Percentiles rank a stretch among this genome's conserved stretches.
These are phyloP conservation scores for Terfezia claveryi DNA, from an alignment of 495 filamentous ascomycete species.

Conservation along the genomic window DNA sequence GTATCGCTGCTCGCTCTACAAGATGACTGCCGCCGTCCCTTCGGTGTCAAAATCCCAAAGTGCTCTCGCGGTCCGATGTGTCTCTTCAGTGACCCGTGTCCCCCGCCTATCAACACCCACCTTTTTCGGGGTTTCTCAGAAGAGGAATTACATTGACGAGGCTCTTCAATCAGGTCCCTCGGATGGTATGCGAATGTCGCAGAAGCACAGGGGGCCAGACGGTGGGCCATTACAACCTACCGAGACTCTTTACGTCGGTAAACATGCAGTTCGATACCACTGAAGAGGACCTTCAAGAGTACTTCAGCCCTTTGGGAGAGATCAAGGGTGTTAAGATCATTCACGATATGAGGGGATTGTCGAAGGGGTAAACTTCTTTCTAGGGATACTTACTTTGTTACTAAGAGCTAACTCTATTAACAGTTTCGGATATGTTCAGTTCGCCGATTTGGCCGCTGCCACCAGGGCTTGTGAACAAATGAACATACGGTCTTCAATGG, in stretches of 20 bases:
- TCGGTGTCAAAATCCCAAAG: background rate
- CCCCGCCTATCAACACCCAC: background rate
- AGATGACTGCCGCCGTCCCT: background rate
- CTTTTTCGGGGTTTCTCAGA: background rate
- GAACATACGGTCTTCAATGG: slow-evolving; percentile 56
- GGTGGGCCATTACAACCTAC: slow-evolving; percentile 7
- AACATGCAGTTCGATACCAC: slow-evolving; percentile 71
- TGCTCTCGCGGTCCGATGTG: background rate
- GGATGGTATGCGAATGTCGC: background rate
- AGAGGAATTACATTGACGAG: background rate
- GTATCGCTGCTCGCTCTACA: background rate
- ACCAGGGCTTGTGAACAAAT: slow-evolving; percentile 38
- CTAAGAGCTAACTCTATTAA: slow-evolving; percentile 1
- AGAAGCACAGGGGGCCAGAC: slow-evolving; percentile 2
- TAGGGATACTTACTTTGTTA: slow-evolving; percentile 11
- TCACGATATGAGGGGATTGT: slow-evolving; percentile 50
- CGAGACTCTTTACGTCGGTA: slow-evolving; percentile 50
- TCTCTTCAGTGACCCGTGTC: background rate
- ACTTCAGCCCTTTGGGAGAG: slow-evolving; percentile 44
- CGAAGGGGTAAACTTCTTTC: slow-evolving; percentile 52
- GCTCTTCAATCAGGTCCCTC: background rate
- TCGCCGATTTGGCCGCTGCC: slow-evolving; percentile 33
- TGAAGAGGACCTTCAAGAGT: slow-evolving; percentile 41
- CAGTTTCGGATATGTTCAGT: slow-evolving; percentile 67
- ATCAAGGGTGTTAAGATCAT: slow-evolving; percentile 35